Evolutionary conservation across 495 filamentous ascomycete genomes (phyloP), one percentile per base, ranked within the genome.

Genomic region (Tricharina praecox): DNA sequence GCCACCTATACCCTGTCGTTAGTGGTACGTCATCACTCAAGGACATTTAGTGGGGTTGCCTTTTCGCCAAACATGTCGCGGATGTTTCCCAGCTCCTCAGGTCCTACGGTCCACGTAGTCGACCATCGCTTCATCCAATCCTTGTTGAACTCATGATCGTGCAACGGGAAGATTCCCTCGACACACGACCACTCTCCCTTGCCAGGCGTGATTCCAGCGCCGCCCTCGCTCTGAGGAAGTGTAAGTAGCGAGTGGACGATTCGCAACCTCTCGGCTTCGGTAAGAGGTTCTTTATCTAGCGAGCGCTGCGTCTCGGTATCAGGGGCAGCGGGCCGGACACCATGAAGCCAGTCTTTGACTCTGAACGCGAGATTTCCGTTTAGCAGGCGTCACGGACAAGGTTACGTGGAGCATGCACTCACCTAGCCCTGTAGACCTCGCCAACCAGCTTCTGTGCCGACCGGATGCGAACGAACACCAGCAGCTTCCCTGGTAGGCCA

Each of bases 331-430:
- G 78, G 70, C 34, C 85, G 79, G 30, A 95, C 80, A 25, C 90
- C 85, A 65, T 87, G 81, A 21, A 96, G 79, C 90, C 90, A 97
- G 67, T 97, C 92, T 57, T 85, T 85, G 38, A 95, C 78, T 42
- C 90, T 85, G 55, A 56, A 47, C 21, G 21, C 16, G 41, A 34
- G 7, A 9, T 11, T 37, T 9, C 15, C 13, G 28, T 4, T 37
- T 15, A 37, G 34, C 9, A 15, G 23, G n/a, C 10, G 4, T 1
- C 13, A 45, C 11, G 15, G 1, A n/a, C 7, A 53, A 47, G 28
- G 47, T 42, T 10, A 30, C 40, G 9, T 16, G 34, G 4, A 4
- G 34, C 34, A 34, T 42, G 37, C 44, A 61, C 66, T 53, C 51
- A 77, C 76, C 75, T 69, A 9, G 78, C 81, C 43, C 76, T 73